Evolutionary conservation across 371 early-diverging fungal species (phyloP), one percentile per base, ranked within the genome.

Genomic region (Mortierella sp.): DNA sequence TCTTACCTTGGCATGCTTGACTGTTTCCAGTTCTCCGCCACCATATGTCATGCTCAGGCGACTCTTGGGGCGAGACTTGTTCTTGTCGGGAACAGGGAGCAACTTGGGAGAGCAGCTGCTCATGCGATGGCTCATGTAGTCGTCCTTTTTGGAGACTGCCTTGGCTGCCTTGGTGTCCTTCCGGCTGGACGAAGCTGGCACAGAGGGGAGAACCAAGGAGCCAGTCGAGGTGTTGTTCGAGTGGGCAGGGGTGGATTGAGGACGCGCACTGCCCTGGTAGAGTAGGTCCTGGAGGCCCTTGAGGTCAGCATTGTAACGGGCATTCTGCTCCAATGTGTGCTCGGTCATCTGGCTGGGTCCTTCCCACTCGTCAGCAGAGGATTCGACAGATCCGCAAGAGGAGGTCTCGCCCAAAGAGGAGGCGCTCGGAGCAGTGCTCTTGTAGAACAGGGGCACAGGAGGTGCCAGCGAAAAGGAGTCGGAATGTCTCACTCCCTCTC

Each of bases 91-190:
- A 1, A 54, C 71, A 21, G 80, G 77, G 45, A 76, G 76, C 0
- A 75, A n/a, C 52, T 81, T 84, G 42, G 84, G 74, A 13, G 84
- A 79, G 54, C 58, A 75, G 54, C 44, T 55, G 71, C 84, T 84
- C 78, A 80, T 79, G 50, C 82, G 86, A 77, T 86, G 86, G 70
- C 80, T 82, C 82, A 82, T 82, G 45, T 86, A 86, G 42, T 86
- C 82, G 28, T 86, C 82, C 70, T 82, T 86, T 71, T 86, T 86
- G 9, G 80, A 80, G 3, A 60, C 5, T 16, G 50, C 19, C 34
- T 80, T 80, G 73, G 34, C 21, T 3, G 65, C 2, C 63, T 76
- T 81, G 63, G 57, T 60, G 34, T 77, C 84, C 50, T 52, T 83
- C 45, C 55, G 48, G 34, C 45, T 58, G 13, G 76, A 44, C 24